These are phyloP conservation scores for Aspergillus novofumigatus DNA, from an alignment of 2,329 filamentous ascomycete genomes.

Conservation along the genomic window DNA sequence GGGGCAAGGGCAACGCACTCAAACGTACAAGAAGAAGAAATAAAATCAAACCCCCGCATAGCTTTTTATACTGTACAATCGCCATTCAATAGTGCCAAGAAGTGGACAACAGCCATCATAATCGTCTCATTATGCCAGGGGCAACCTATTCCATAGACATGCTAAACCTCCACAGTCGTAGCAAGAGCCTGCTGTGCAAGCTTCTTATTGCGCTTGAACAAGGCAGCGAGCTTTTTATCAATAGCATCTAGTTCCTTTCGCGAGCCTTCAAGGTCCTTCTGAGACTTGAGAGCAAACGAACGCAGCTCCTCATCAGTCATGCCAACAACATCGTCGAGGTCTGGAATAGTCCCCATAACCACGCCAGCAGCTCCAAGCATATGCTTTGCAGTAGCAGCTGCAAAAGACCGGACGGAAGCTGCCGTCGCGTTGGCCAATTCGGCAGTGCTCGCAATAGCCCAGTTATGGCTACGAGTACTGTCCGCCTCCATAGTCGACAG, in stretches of 20 bases:
- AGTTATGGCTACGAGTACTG: slow-evolving; percentile 34
- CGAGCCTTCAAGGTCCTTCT: slow-evolving; percentile 67
- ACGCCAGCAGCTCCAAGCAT: slow-evolving; percentile 32
- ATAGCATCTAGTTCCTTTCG: slow-evolving; percentile 60
- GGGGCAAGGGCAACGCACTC: not conserved
- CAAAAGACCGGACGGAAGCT: slow-evolving; percentile 33
- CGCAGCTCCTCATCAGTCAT: slow-evolving; percentile 41
- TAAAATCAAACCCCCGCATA: not conserved
- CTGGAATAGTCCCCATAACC: slow-evolving; percentile 28
- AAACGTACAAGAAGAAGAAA: not conserved
- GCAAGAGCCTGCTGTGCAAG: slow-evolving; percentile 39
- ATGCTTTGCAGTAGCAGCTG: slow-evolving; percentile 34
- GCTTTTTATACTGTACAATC: not conserved
- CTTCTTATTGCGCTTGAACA: slow-evolving; percentile 43
- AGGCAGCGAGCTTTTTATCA: slow-evolving; percentile 41
- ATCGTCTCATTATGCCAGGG: not conserved
- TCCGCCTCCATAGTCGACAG: slow-evolving; percentile 39
- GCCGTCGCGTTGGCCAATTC: slow-evolving; percentile 34
- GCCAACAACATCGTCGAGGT: slow-evolving; percentile 38
- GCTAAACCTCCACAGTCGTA: slow-evolving; percentile 20
- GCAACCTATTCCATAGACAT: not conserved
- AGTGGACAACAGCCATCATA: not conserved
- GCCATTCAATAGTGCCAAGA: not conserved
- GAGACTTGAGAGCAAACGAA: slow-evolving; percentile 36
- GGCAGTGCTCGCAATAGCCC: slow-evolving; percentile 33